These are phyloP conservation scores for Schrenkiella parvula DNA, from an alignment of 345 rosid species.

Conservation along the genomic window DNA sequence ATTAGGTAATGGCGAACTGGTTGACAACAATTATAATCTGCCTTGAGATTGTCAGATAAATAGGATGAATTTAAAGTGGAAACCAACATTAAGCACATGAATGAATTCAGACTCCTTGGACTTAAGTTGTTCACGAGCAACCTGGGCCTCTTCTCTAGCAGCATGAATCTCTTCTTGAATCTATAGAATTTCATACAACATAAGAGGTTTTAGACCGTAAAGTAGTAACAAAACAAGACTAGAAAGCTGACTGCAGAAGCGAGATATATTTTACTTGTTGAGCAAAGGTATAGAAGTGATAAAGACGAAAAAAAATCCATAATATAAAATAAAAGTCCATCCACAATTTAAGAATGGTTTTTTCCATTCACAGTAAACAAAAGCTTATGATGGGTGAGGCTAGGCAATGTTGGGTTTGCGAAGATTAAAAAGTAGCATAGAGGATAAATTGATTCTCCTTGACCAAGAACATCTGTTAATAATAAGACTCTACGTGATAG, in stretches of 20 bases:
- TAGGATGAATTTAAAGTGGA: not conserved
- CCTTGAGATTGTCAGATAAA: slow-evolving; percentile 6
- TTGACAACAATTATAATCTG: slow-evolving; percentile 2
- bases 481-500: not conserved
- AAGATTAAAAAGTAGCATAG: not conserved
- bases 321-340: not conserved
- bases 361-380: not conserved
- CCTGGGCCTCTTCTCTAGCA: slow-evolving; percentile 59
- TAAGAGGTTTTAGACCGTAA: not conserved
- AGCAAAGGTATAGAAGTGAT: not conserved
- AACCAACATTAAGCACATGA: slow-evolving; percentile 39
- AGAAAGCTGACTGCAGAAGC: not conserved
- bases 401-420: not conserved
- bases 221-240: not conserved
- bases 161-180: slow-evolving; percentile 55
- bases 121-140: slow-evolving; percentile 52
- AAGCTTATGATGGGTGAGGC: not conserved
- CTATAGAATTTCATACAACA: slow-evolving; percentile 35
- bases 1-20: not conserved
- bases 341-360: not conserved
- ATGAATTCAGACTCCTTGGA: slow-evolving; percentile 36
- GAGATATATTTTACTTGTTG: not conserved
- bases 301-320: not conserved
- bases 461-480: not conserved
- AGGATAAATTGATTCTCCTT: not conserved